Percentiles rank a stretch among this genome's conserved stretches.
Conservation (phyloP, 2,329 filamentous ascomycete genomes). For the Zelopaecilomyces penicillatus region DNA sequence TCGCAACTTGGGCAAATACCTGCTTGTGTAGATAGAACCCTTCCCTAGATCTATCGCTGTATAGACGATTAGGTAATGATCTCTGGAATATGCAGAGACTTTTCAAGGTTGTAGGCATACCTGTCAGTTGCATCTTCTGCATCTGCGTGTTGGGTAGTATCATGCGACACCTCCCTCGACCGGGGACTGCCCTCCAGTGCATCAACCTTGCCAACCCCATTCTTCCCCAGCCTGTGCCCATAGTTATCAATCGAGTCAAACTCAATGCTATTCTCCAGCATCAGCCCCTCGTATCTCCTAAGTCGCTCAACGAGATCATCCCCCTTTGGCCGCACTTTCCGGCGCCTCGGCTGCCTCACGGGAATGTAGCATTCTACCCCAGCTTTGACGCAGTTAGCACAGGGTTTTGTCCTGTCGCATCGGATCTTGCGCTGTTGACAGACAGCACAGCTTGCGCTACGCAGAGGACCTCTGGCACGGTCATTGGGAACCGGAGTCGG, state of each 20-base stretch:
- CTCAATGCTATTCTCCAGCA: slow-evolving; percentile 43
- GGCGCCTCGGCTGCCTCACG: slow-evolving; percentile 28
- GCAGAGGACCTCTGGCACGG: too few species aligned
- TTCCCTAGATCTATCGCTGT: too few species aligned
- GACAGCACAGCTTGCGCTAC: slow-evolving; percentile 35
- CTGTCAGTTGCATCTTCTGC: slow-evolving; percentile 7
- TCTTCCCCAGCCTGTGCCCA: not conserved
- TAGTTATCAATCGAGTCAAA: slow-evolving; percentile 39
- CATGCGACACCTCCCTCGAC: not conserved
- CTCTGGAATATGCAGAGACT: slow-evolving; percentile 17
- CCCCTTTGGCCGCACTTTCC: slow-evolving; percentile 43
- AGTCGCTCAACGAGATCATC: slow-evolving; percentile 49
- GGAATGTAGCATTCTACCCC: slow-evolving; percentile 34
- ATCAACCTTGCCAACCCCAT: not conserved
- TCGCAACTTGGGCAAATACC: not conserved
- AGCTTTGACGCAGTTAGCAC: slow-evolving; percentile 42
- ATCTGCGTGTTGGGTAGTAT: slow-evolving; percentile 2
- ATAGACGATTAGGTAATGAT: slow-evolving; percentile 10
- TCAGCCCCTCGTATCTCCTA: slow-evolving; percentile 46
- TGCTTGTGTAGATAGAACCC: too few species aligned
- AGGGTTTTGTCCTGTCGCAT: slow-evolving; percentile 52
- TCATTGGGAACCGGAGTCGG: too few species aligned
- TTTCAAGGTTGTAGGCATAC: not conserved
- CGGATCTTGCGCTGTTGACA: slow-evolving; percentile 60
- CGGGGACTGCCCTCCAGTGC: slow-evolving; percentile 7